Evolutionary conservation across 2,329 filamentous ascomycete genomes (phyloP), one percentile per base, ranked within the genome.

Genomic region (Sporothrix inflata): DNA sequence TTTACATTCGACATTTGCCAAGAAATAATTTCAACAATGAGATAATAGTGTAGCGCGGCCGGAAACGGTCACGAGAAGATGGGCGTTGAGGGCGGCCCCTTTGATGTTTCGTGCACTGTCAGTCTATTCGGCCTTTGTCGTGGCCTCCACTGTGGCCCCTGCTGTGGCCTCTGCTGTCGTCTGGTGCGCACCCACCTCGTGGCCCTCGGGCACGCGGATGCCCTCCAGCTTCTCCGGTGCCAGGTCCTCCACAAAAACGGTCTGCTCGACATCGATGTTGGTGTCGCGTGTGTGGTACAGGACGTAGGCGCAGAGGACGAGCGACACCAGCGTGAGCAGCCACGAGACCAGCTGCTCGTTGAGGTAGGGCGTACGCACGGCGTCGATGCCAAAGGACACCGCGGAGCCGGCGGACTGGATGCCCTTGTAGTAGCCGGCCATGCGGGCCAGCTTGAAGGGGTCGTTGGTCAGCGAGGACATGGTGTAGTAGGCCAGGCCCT

Each of bases 401-500:
- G 71, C 67, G 12, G 47, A 40, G 14, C 71, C 71, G 7, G 60
- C 66, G 2, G 45, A 51, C 67, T 73, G 71, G 30, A 73, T 30
- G 19, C 51, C 57, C 71, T 73, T 73, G 67, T 73, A 73, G 45
- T 71, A 65, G 27, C 71, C 71, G 11, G 71, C 57, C 42, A 63
- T 65, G 21, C 57, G 53, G n/a, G 71, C 68, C 11, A 73, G 67
- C 57, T 73, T 73, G 24, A 69, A 55, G n/a, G 67, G 38, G 27
- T 71, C 60, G 71, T 73, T 73, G 53, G 53, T 65, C 16, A 73
- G 66, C 8, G 71, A 69, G 19, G 67, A 69, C 66, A 73, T 70
- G 38, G 30, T 63, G 38, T 69, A 73, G 67, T 73, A 73, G 11
- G 65, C 67, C 4, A 45, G 38, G 11, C 47, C 70, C 71, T 73